These are phyloP conservation scores for Pseudocercospora pini-densiflorae DNA, from an alignment of 2,329 filamentous ascomycete species.

Conservation along the genomic window DNA sequence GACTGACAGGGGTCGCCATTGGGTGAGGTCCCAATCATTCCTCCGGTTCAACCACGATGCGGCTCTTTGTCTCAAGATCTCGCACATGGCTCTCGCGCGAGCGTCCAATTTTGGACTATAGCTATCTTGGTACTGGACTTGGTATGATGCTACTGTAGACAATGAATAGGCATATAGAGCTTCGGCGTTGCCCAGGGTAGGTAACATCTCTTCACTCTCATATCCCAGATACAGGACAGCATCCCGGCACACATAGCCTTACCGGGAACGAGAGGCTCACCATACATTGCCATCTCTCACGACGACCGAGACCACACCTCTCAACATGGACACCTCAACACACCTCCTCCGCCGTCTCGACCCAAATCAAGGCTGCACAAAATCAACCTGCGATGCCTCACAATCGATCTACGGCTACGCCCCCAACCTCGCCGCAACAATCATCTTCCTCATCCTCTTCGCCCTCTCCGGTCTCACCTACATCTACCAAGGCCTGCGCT, in stretches of 20 bases:
- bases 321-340: conserved; percentile 15
- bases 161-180: neutral
- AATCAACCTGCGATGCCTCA: conserved; percentile 31
- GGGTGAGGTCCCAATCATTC: neutral
- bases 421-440: conserved; percentile 44
- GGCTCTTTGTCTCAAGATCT: neutral
- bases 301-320: neutral
- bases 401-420: conserved; percentile 41
- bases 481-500: conserved; percentile 39
- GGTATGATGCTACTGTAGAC: neutral
- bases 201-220: neutral
- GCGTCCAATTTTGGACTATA: neutral
- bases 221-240: too few species aligned
- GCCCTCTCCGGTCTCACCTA: conserved; percentile 39
- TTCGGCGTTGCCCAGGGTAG: neutral
- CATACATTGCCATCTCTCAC: too few species aligned
- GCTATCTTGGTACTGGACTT: neutral
- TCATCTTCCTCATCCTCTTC: conserved; percentile 46
- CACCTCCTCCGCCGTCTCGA: conserved; percentile 30
- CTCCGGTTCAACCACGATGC: neutral
- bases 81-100: conserved; percentile 6
- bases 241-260: too few species aligned
- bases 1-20: neutral
- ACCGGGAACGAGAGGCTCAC: too few species aligned
- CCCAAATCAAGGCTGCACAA: conserved; percentile 36